Conservation (phyloP, 768 basidiomycete genomes). For the Cytidiella melzeri region DNA sequence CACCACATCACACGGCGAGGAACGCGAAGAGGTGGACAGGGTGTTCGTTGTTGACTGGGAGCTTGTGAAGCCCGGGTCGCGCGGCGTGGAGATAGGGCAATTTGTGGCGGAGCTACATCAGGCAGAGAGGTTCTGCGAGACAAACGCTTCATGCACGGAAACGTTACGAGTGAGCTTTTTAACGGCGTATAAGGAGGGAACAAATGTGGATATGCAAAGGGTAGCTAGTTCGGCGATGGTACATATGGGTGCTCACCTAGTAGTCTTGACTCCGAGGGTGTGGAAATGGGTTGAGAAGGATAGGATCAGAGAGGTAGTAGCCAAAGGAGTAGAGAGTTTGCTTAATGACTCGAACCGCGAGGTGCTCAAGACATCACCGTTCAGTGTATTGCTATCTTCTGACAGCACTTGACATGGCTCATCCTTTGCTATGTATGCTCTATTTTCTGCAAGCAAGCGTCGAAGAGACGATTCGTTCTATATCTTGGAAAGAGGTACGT, state of each 20-base stretch:
- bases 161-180: constrained; percentile 40
- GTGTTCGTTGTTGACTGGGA: constrained; percentile 65
- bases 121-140: constrained; percentile 41
- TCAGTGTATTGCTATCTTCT: not conserved
- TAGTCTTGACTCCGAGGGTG: constrained; percentile 42
- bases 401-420: too few species aligned
- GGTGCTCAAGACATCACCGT: not conserved
- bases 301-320: constrained; percentile 41
- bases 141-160: constrained; percentile 25
- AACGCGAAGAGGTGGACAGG: constrained; percentile 26
- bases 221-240: constrained; percentile 32
- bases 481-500: too few species aligned
- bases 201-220: too few species aligned
- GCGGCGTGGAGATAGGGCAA: constrained; percentile 51
- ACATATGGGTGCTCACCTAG: constrained; percentile 53
- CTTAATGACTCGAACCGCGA: not conserved
- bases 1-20: constrained; percentile 19
- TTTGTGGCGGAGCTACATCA: constrained; percentile 53
- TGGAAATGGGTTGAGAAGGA: constrained; percentile 43
- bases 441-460: too few species aligned
- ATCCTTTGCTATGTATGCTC: too few species aligned
- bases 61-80: constrained; percentile 45
- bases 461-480: too few species aligned
- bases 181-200: constrained; percentile 33
- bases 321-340: constrained; percentile 38